These are phyloP conservation scores for Leccinum aurantiacum DNA, from an alignment of 768 basidiomycete species.

Conservation along the genomic window DNA sequence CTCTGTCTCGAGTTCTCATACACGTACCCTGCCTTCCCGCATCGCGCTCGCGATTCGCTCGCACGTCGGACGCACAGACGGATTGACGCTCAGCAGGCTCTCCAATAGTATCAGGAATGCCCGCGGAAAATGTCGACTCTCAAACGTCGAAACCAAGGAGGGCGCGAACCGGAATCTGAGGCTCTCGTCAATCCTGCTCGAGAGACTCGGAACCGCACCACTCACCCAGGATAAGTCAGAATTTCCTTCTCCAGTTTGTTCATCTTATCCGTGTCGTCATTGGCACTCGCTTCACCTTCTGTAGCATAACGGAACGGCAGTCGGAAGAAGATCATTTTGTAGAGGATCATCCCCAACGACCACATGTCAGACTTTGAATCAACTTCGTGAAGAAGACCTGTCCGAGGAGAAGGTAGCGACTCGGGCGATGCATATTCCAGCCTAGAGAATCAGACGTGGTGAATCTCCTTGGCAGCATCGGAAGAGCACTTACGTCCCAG, in stretches of 20 bases:
- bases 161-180: slow-evolving; percentile 54
- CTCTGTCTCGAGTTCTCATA: background rate
- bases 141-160: slow-evolving; percentile 54
- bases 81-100: slow-evolving; percentile 60
- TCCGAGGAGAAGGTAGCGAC: slow-evolving; percentile 66
- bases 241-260: slow-evolving; percentile 74
- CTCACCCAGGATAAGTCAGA: slow-evolving; percentile 68
- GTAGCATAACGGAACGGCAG: slow-evolving; percentile 80
- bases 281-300: slow-evolving; percentile 51
- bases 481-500: slow-evolving; percentile 71
- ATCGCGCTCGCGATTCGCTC: slow-evolving; percentile 72
- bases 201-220: background rate
- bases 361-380: slow-evolving; percentile 95
- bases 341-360: slow-evolving; percentile 94
- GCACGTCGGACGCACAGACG: slow-evolving; percentile 64
- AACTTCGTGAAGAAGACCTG: slow-evolving; percentile 65
- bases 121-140: slow-evolving; percentile 69
- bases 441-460: slow-evolving; percentile 33
- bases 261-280: slow-evolving; percentile 62
- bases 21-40: slow-evolving; percentile 70
- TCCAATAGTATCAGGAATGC: slow-evolving; percentile 73
- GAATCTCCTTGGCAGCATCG: background rate
- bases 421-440: slow-evolving; percentile 91
- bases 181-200: slow-evolving; percentile 8
- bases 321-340: slow-evolving; percentile 90